Evolutionary conservation across 768 basidiomycete species (phyloP).

Genomic region (Asterophora lycoperdoides): DNA sequence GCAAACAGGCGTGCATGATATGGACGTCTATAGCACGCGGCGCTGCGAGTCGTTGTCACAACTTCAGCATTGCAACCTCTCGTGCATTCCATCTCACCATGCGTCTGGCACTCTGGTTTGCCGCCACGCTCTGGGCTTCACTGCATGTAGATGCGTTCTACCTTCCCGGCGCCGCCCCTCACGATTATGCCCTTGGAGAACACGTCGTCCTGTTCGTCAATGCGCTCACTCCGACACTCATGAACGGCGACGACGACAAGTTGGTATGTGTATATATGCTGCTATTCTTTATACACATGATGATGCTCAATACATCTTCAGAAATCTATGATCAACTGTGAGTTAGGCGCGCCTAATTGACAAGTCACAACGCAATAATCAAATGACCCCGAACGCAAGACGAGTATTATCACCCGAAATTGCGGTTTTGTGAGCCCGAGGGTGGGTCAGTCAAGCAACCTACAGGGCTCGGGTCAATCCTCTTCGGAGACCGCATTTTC

Average conservation of each 20-base stretch:
- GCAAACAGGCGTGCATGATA: neutral
- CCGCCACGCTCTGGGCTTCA: slow-evolving; percentile 18
- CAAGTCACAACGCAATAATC: neutral
- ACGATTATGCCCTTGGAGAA: slow-evolving; percentile 72
- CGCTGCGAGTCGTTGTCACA: neutral
- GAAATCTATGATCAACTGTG: slow-evolving; percentile 93
- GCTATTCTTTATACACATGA: neutral
- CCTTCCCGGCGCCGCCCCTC: slow-evolving; percentile 86
- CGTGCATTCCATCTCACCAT: slow-evolving; percentile 15
- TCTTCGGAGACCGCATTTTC: slow-evolving; percentile 97
- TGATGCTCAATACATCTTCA: slow-evolving; percentile 23
- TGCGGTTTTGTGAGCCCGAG: slow-evolving; percentile 82
- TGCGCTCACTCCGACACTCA: slow-evolving; percentile 81
- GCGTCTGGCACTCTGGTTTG: slow-evolving; percentile 19
- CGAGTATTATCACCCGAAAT: slow-evolving; percentile 87
- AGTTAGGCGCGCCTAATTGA: slow-evolving; percentile 18
- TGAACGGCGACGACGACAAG: slow-evolving; percentile 63
- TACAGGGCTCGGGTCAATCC: slow-evolving; percentile 85
- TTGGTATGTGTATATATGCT: slow-evolving; percentile 48
- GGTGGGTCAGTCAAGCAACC: slow-evolving; percentile 71
- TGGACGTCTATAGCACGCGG: no score
- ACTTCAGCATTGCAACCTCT: neutral
- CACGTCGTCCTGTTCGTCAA: slow-evolving; percentile 80
- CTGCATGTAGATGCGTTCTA: slow-evolving; percentile 66
- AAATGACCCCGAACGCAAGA: slow-evolving; percentile 40